Conservation (phyloP, 1,284 basidiomycete genomes). For the Exsudoporus floridanus region DNA sequence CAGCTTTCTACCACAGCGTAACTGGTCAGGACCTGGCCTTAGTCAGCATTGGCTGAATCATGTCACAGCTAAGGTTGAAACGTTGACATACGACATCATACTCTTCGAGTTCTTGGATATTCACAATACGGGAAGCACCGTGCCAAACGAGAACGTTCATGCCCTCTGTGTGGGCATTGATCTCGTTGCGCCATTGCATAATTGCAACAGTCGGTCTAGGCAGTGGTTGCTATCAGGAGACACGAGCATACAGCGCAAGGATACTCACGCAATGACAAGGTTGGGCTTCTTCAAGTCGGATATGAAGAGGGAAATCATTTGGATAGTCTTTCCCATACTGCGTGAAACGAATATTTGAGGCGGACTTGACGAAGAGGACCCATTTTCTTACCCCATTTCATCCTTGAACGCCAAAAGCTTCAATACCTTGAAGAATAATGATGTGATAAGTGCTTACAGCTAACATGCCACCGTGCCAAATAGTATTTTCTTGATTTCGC, state of each 20-base stretch:
- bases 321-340: slow-evolving; percentile 99
- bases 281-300: slow-evolving; percentile 80
- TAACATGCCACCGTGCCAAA: slow-evolving; percentile 92
- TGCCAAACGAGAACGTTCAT: slow-evolving; percentile 91
- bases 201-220: slow-evolving; percentile 89
- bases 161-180: slow-evolving; percentile 77
- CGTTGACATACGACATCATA: slow-evolving; percentile 77
- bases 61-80: slow-evolving; percentile 20
- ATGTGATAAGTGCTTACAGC: slow-evolving; percentile 56
- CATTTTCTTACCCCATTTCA: slow-evolving; percentile 75
- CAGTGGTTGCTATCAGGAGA: slow-evolving; percentile 1
- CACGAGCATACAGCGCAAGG: not conserved
- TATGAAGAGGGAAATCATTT: slow-evolving; percentile 90
- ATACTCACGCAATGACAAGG: slow-evolving; percentile 82
- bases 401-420: slow-evolving; percentile 49
- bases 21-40: slow-evolving; percentile 60
- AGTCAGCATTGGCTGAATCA: slow-evolving; percentile 6
- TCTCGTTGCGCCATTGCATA: slow-evolving; percentile 99
- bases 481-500: slow-evolving; percentile 86
- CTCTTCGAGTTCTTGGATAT: slow-evolving; percentile 71
- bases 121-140: slow-evolving; percentile 67
- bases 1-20: slow-evolving; percentile 89
- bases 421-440: not conserved
- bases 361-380: not conserved
- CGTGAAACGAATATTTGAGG: slow-evolving; percentile 12